Evolutionary conservation across 2,329 filamentous ascomycete genomes (phyloP).

Genomic region (Neofusicoccum parvum): DNA sequence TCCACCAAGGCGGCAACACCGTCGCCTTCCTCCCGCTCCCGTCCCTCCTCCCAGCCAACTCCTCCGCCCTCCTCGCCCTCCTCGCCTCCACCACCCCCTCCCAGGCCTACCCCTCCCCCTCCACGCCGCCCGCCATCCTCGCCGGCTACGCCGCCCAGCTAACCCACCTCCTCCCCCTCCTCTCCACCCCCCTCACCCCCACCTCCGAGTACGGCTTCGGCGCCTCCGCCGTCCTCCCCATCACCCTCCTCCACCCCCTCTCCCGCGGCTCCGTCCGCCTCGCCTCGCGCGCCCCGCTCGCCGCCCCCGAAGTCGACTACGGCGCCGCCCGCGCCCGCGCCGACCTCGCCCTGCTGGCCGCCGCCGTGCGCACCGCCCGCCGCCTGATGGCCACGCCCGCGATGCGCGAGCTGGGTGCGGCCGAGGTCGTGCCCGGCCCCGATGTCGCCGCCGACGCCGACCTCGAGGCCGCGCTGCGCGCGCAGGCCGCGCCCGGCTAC

Average conservation of each 20-base stretch:
- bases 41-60: neutral
- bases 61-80: neutral
- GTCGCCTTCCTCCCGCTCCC: neutral
- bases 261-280: neutral
- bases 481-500: neutral
- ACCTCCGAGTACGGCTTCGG: neutral
- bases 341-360: neutral
- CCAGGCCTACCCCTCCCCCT: neutral
- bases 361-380: neutral
- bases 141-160: neutral
- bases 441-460: slow-evolving; percentile 31
- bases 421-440: neutral
- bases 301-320: neutral
- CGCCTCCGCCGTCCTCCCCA: neutral
- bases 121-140: neutral
- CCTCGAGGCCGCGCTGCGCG: neutral
- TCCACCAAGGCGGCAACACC: neutral
- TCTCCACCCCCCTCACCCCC: neutral
- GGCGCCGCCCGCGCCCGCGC: slow-evolving; percentile 21
- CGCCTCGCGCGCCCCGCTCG: neutral
- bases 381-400: neutral
- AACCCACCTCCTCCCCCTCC: neutral
- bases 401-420: neutral
- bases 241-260: neutral
- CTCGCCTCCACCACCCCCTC: neutral